These are phyloP conservation scores for Suillus lakei DNA, from an alignment of 768 basidiomycete genomes.

Conservation along the genomic window DNA sequence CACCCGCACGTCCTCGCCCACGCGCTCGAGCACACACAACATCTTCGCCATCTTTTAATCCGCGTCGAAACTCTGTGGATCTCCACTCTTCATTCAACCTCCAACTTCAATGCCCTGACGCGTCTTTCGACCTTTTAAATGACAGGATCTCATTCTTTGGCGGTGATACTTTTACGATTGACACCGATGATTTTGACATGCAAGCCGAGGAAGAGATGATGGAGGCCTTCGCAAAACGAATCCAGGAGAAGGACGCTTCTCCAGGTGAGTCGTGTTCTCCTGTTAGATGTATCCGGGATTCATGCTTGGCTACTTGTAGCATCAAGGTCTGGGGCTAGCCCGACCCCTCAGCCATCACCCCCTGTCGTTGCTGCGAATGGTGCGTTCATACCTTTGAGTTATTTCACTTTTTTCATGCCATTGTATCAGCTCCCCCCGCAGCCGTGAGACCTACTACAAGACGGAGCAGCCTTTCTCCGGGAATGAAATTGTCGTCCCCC, in stretches of 20 bases:
- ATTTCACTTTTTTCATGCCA: background rate
- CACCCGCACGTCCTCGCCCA: conserved; percentile 15
- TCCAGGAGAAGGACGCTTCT: conserved; percentile 18
- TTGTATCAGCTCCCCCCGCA: background rate
- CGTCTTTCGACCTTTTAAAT: conserved; percentile 41
- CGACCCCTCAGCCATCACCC: background rate
- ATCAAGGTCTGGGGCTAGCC: background rate
- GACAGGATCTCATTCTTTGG: conserved; percentile 40
- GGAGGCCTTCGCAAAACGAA: conserved; percentile 18
- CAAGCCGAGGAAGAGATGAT: conserved; percentile 27
- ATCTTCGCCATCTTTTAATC: conserved; percentile 16
- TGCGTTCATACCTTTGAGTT: background rate
- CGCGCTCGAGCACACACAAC: conserved; percentile 16
- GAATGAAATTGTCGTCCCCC: conserved; percentile 3
- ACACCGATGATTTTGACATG: conserved; percentile 31
- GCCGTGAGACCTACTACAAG: background rate
- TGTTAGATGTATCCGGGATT: background rate
- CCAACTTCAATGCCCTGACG: conserved; percentile 37
- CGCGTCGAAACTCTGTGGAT: conserved; percentile 36
- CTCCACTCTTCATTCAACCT: conserved; percentile 40
- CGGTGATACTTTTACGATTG: conserved; percentile 31
- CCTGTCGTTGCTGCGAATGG: background rate
- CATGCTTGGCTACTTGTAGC: background rate
- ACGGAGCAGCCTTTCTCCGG: conserved; percentile 4
- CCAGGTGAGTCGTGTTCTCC: background rate